These are phyloP conservation scores for Colletotrichum chrysophilum DNA, from an alignment of 2,329 filamentous ascomycete species.

Conservation along the genomic window DNA sequence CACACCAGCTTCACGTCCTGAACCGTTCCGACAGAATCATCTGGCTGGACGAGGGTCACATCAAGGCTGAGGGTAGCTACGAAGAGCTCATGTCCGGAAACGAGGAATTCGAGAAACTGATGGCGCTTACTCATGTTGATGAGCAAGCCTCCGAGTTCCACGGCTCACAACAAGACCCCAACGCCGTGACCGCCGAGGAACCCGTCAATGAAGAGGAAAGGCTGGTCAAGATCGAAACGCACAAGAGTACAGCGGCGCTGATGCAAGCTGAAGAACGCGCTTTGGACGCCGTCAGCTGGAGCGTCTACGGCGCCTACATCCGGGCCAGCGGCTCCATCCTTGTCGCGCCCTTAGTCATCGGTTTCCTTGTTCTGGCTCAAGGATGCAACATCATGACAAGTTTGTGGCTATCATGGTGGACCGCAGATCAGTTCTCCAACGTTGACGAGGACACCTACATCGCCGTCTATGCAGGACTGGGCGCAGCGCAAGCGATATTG, in stretches of 20 bases:
- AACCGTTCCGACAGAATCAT: slow-evolving; percentile 89
- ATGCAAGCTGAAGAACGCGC: slow-evolving; percentile 78
- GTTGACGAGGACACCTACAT: slow-evolving; percentile 33
- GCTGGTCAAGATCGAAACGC: slow-evolving; percentile 52
- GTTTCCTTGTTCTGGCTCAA: slow-evolving; percentile 67
- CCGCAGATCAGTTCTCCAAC: slow-evolving; percentile 66
- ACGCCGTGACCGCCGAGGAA: slow-evolving; percentile 13
- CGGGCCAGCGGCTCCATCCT: slow-evolving; percentile 73
- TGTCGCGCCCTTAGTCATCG: slow-evolving; percentile 67
- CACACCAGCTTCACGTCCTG: slow-evolving; percentile 91
- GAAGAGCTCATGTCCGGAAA: slow-evolving; percentile 83
- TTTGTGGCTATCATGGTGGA: slow-evolving; percentile 94
- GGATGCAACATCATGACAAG: slow-evolving; percentile 70
- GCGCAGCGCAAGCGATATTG: slow-evolving; percentile 70
- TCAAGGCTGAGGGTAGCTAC: slow-evolving; percentile 87
- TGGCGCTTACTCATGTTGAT: slow-evolving; percentile 64
- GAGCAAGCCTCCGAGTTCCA: background rate
- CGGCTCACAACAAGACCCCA: background rate
- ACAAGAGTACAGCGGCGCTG: slow-evolving; percentile 63
- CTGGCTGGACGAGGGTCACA: slow-evolving; percentile 85
- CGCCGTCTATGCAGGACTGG: slow-evolving; percentile 73
- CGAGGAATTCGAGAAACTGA: slow-evolving; percentile 76
- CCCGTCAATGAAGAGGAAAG: slow-evolving; percentile 33
- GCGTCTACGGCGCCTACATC: slow-evolving; percentile 79
- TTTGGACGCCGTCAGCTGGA: slow-evolving; percentile 77